These are phyloP conservation scores for Daldinia eschscholtzii DNA, from an alignment of 2,329 filamentous ascomycete species.

Conservation along the genomic window DNA sequence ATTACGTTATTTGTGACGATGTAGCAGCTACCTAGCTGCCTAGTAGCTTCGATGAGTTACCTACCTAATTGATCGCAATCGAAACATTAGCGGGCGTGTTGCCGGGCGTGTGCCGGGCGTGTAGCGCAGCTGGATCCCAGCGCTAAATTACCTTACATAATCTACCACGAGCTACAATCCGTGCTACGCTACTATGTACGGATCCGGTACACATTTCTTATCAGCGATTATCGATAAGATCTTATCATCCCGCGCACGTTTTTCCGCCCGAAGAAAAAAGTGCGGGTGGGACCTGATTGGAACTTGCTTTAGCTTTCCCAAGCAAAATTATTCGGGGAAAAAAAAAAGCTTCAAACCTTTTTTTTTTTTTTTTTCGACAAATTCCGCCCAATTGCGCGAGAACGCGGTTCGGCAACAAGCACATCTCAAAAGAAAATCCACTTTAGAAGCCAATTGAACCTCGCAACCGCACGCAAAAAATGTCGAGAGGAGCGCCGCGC, in stretches of 20 bases:
- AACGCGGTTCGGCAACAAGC: conserved; percentile 7
- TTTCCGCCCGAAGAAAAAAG: conserved; percentile 40
- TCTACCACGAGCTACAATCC: no score
- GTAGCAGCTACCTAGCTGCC: no score
- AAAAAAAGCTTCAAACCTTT: conserved; percentile 9
- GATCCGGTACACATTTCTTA: background rate
- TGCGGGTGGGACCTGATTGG: background rate
- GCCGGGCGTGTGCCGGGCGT: background rate
- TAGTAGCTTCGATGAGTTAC: no score
- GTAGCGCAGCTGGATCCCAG: background rate
- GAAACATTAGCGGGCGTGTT: background rate
- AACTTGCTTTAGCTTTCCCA: conserved; percentile 17
- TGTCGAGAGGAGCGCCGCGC: conserved; percentile 54
- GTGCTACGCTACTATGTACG: no score
- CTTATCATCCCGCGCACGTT: conserved; percentile 25
- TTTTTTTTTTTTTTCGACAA: background rate
- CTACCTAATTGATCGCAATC: background rate
- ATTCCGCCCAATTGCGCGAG: conserved; percentile 18
- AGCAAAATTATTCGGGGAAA: conserved; percentile 31
- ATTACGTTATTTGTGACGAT: background rate
- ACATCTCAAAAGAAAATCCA: conserved; percentile 1
- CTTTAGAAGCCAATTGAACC: conserved; percentile 34
- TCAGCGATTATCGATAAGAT: conserved; percentile 17
- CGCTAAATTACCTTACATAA: no score
- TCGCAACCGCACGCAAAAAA: conserved; percentile 32